Evolutionary conservation across 2,329 filamentous ascomycete species (phyloP), one percentile per base, ranked within the genome.

Genomic region (Pestalotiopsis fici): DNA sequence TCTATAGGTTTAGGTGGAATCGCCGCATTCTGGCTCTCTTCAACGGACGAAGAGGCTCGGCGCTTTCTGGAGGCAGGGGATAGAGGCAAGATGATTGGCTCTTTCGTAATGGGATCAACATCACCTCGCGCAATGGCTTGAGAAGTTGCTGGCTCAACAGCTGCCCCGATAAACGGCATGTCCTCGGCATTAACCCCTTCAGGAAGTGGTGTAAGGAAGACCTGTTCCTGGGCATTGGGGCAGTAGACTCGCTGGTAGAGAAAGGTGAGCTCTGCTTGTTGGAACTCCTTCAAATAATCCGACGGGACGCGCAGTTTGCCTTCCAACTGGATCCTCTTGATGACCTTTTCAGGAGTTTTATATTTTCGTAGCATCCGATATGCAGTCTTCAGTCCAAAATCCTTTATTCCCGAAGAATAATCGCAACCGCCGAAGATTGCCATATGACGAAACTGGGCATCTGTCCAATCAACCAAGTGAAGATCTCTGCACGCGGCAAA

Each of bases 401-500:
- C 92, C 66, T 89, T 91, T 69, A 99, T 93, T 67, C 92, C 92
- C 2, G 91, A 84, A n/a, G 98, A 86, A 78, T 99, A 99, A 77
- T 99, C 96, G 77, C 96, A 99, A 7, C 96, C 96, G 76, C 94
- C 97, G 68, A 99, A 82, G 72, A 99, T 99, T 54, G 95, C 94
- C 96, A 99, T 99, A 65, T 90, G 90, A 68, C 96, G 89, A 74
- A 99, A 99, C 72, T 98, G 93, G 11, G 86, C 85, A 78, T 98
- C 95, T 2, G 93, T 92, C 95, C 95, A 99, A 7, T 95, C 95
- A 3, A 94, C 91, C 54, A 99, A 82, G 65, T 92, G 97, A 61
- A 98, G 87, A 71, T 98, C 96, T 62, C 93, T 91, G 71, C 94
- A 97, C 35, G 93, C 90, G 64, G 93, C 92, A 76, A 99, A 98